phyloP scores from a whole-genome alignment of 106 monocot genomes.

The Acanthochlamys bracteata region DNA sequence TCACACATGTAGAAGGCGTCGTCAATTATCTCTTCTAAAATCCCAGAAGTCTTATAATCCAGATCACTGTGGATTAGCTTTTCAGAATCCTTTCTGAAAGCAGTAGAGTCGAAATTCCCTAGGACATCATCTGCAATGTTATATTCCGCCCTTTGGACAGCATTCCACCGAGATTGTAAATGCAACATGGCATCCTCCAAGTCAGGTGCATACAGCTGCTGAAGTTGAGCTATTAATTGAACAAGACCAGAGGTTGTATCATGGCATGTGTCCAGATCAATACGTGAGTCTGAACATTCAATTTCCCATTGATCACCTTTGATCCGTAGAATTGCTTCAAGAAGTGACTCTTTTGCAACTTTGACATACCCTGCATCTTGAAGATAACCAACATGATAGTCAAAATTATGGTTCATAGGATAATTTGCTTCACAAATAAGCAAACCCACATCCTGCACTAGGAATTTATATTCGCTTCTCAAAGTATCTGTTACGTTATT shows the following conservation, averaged over 20 bases:
- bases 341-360: constrained; percentile 52
- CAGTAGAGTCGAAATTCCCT: neutral
- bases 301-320: constrained; percentile 57
- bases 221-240: constrained; percentile 57
- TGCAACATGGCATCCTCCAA: constrained; percentile 69
- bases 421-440: constrained; percentile 52
- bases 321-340: constrained; percentile 57
- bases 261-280: constrained; percentile 53
- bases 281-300: constrained; percentile 65
- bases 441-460: constrained; percentile 70
- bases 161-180: constrained; percentile 90
- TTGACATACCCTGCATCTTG: constrained; percentile 62
- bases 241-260: constrained; percentile 71
- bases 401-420: constrained; percentile 10
- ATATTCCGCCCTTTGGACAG: constrained; percentile 27
- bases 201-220: constrained; percentile 88
- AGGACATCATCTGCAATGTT: constrained; percentile 14
- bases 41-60: constrained; percentile 25
- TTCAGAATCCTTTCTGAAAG: constrained; percentile 2
- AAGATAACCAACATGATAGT: constrained; percentile 49
- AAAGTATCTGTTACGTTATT: constrained; percentile 14
- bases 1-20: constrained; percentile 51
- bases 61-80: constrained; percentile 14
- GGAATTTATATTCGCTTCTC: constrained; percentile 37
- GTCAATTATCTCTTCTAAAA: constrained; percentile 84